Evolutionary conservation across 495 filamentous ascomycete species (phyloP).

Genomic region (Xylaria nigripes): DNA sequence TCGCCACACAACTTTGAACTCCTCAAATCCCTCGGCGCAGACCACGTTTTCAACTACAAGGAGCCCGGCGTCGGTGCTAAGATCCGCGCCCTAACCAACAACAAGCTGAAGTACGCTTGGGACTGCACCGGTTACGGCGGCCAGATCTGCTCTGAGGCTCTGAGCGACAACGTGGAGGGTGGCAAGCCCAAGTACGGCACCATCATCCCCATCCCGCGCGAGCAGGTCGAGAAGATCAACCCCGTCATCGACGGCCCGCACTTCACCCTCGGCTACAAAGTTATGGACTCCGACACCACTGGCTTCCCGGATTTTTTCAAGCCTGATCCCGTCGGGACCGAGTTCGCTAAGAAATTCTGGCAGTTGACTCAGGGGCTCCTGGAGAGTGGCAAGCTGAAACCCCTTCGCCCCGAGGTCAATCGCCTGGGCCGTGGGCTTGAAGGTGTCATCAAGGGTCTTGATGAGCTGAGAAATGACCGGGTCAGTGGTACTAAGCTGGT

Average conservation of each 20-base stretch:
- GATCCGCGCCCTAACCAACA: conserved; percentile 24
- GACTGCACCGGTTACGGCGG: conserved; percentile 25
- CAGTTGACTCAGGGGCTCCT: conserved; percentile 16
- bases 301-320: neutral
- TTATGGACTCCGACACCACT: conserved; percentile 17
- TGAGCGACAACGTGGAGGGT: conserved; percentile 17
- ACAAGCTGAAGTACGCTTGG: conserved; percentile 25
- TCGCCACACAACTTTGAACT: conserved; percentile 35
- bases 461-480: conserved; percentile 25
- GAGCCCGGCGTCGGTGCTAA: conserved; percentile 28
- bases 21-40: conserved; percentile 36
- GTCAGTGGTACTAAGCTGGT: conserved; percentile 34
- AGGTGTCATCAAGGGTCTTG: conserved; percentile 27
- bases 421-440: conserved; percentile 29
- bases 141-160: conserved; percentile 21
- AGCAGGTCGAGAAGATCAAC: conserved; percentile 20
- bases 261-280: conserved; percentile 26
- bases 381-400: conserved; percentile 22
- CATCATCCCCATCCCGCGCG: conserved; percentile 19
- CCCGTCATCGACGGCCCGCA: conserved; percentile 18
- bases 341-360: conserved; percentile 22
- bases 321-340: conserved; percentile 18
- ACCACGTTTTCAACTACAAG: conserved; percentile 40
- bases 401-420: conserved; percentile 23
- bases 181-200: conserved; percentile 15